Base-by-base conservation (phyloP, 1,284 basidiomycete species). In the Tetrapyrgos nigripes region DNA sequence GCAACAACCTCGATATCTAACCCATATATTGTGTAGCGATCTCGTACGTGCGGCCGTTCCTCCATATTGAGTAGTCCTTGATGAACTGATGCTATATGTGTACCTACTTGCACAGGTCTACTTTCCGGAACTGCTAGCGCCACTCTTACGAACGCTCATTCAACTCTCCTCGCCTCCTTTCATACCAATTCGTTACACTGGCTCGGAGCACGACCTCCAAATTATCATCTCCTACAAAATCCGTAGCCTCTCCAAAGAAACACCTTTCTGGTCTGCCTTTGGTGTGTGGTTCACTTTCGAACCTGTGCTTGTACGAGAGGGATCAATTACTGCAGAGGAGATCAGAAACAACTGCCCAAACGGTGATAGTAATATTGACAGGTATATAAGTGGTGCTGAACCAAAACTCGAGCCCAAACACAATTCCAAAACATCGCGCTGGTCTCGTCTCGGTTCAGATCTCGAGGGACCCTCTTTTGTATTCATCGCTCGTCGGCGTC, bases 221-320 rank as follows among this genome's bases (percentile, higher is more conserved):
- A 66, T 92, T 44, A 68, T 87, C 31, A 84, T 91, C 27, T 87
- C 88, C 0, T 92, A 94, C 81, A 92, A 89, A 73, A 78, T 93
- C 44, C 87, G 93, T 33, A 93, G 90, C 60, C 77, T 93, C 40
- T 63, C 81, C 2, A 93, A 93, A 66, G 93, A 95, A 69, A 79
- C 85, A 1, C 79, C 87, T 0, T 96, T 95, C 71, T 95, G 93
- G 93, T 78, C 80, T 11, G 88, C 88, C 0, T 91, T 96, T 63
- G 92, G 92, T 17, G 72, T 89, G 1, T 96, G 92, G 92, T 96
- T 94, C 74, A 70, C 79, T 8, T 92, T 89, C 61, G 69, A 75
- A 45, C 87, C 90, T 1, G 86, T 93, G 3, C 73, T 90, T 8
- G 69, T 69, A 11, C 76, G 71, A 35, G 52, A 55, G n/a, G 14